Percentiles rank a stretch among this genome's conserved stretches.
Evolutionary conservation across 129 eudicot genomes (phyloP).

Genomic region (Gnaphalium uliginosum): DNA sequence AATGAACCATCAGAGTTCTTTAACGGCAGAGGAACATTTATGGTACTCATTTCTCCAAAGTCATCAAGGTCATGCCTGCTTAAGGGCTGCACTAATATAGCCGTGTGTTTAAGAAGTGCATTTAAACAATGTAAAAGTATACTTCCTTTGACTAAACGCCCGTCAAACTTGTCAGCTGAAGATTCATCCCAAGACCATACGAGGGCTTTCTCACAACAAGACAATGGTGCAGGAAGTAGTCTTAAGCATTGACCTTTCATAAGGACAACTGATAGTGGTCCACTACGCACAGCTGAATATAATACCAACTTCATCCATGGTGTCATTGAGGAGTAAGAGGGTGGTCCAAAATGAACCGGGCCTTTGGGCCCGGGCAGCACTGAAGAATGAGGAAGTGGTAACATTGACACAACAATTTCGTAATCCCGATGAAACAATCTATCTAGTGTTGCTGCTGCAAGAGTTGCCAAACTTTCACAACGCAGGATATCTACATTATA

Average conservation of each 20-base stretch:
- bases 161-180: slow-evolving; percentile 70
- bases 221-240: slow-evolving; percentile 90
- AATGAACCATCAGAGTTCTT: slow-evolving; percentile 80
- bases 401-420: slow-evolving; percentile 91
- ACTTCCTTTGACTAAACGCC: slow-evolving; percentile 81
- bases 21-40: slow-evolving; percentile 89
- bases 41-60: slow-evolving; percentile 46
- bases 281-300: slow-evolving; percentile 72
- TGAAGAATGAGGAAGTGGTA: slow-evolving; percentile 89
- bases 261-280: slow-evolving; percentile 93
- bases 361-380: slow-evolving; percentile 88
- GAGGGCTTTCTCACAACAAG: slow-evolving; percentile 95
- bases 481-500: slow-evolving; percentile 87
- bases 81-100: slow-evolving; percentile 91
- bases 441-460: slow-evolving; percentile 77
- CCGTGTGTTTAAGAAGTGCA: slow-evolving; percentile 77
- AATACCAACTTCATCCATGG: slow-evolving; percentile 97
- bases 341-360: slow-evolving; percentile 95
- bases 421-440: slow-evolving; percentile 85
- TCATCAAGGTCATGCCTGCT: slow-evolving; percentile 73
- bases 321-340: slow-evolving; percentile 82
- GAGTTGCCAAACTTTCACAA: slow-evolving; percentile 92
- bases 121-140: slow-evolving; percentile 90
- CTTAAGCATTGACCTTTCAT: slow-evolving; percentile 97
- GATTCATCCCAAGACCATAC: slow-evolving; percentile 99